Evolutionary conservation across 2,329 filamentous ascomycete species (phyloP).

Genomic region (Chrysoporthe austroafricana): DNA sequence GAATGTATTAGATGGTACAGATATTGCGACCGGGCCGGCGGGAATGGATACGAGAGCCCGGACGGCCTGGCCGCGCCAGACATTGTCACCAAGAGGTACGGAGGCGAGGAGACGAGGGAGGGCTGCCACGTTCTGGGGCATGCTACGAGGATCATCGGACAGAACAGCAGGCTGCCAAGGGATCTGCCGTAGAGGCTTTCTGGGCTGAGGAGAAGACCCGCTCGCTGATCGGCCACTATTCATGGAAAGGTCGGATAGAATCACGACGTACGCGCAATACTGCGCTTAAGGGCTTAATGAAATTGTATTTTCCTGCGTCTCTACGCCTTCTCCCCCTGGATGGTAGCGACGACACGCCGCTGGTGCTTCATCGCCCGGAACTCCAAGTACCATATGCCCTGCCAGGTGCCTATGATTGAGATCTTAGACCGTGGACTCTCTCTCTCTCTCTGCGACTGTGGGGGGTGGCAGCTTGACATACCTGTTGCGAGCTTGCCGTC

Average conservation of each 20-base stretch:
- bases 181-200: background rate
- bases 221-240: background rate
- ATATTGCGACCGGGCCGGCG: background rate
- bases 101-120: background rate
- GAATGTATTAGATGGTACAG: background rate
- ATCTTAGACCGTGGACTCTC: conserved; percentile 50
- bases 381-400: conserved; percentile 86
- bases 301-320: background rate
- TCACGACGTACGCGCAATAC: background rate
- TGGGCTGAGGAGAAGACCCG: background rate
- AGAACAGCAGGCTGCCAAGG: background rate
- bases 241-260: background rate
- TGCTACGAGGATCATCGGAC: background rate
- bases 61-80: background rate
- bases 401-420: conserved; percentile 65
- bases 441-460: background rate
- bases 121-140: too few relatives aligned
- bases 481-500: conserved; percentile 73
- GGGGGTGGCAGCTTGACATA: background rate
- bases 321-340: conserved; percentile 78
- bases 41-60: background rate
- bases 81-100: background rate
- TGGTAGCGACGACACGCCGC: conserved; percentile 86
- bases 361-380: conserved; percentile 78
- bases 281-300: background rate